Base-by-base conservation (phyloP, 257 asterid species). In the Penstemon barbatus region DNA sequence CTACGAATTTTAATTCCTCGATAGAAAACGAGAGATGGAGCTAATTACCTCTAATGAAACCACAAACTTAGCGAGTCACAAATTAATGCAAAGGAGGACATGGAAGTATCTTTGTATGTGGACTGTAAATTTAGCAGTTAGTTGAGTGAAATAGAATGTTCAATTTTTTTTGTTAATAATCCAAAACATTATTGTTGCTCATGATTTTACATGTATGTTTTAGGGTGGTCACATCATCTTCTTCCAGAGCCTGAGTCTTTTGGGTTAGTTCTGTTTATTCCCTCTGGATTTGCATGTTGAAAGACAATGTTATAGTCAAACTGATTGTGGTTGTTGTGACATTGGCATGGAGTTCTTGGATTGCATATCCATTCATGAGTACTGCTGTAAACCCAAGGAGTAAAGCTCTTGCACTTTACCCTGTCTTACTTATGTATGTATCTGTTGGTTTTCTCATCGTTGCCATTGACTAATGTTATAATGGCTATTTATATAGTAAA, bases 281-380 rank as follows among this genome's bases (percentile, higher is more conserved):
- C 97, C 97, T 12, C 84, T 91, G 71, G 96, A 80, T 94, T 70
- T 91, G 95, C 87, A 82, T 94, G 96, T 71, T 94, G 52, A 79
- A 81, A 66, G 96, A 82, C 85, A 91, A 83, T 52, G 89, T 89
- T 51, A 86, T 91, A 25, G 53, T 94, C 11, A 94, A 94, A 82
- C 70, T 84, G 55, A 88, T 84, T 18, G 91, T 94, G 65, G 99
- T 91, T 0, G 84, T 78, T 37, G 84, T 94, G 61, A 80, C 99
- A 40, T 64, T 94, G 69, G 91, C 95, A 8, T 94, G 97, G 99
- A 94, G 97, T 80, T 91, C 96, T 9, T 94, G 97, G 99, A 97
- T 97, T 15, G 99, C 99, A 58, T 94, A 94, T 74, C 99, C 99
- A 8, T 90, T 94, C 90, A 94, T 91, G 90, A 94, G 97, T 70